Percentiles rank a stretch among this genome's conserved stretches.
Evolutionary conservation across 2,329 filamentous ascomycete species (phyloP).

Genomic region (Claviceps africana): DNA sequence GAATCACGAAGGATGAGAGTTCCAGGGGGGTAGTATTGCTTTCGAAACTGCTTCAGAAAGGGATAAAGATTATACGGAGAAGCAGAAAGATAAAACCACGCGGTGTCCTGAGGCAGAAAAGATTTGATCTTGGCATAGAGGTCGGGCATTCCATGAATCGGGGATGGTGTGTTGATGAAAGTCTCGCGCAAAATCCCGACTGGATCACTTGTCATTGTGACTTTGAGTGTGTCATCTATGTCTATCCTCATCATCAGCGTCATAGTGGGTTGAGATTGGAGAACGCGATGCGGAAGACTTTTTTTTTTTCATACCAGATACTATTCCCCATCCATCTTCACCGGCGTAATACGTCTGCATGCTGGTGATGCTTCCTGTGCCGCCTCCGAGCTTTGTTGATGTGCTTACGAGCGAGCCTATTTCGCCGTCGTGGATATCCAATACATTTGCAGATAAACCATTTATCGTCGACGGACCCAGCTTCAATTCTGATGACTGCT

Average conservation of each 20-base stretch:
- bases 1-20: slow-evolving; percentile 75
- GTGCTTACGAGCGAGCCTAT: slow-evolving; percentile 33
- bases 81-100: slow-evolving; percentile 88
- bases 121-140: slow-evolving; percentile 56
- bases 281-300: background rate
- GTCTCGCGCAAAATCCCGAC: slow-evolving; percentile 71
- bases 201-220: slow-evolving; percentile 69
- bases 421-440: slow-evolving; percentile 33
- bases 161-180: slow-evolving; percentile 60
- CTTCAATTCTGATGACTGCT: slow-evolving; percentile 34
- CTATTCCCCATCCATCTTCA: slow-evolving; percentile 67
- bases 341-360: slow-evolving; percentile 64
- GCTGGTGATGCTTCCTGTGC: slow-evolving; percentile 39
- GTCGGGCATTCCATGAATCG: slow-evolving; percentile 70
- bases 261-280: background rate
- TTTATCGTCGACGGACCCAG: slow-evolving; percentile 58
- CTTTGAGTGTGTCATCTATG: slow-evolving; percentile 90
- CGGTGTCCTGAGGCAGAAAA: slow-evolving; percentile 40
- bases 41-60: slow-evolving; percentile 64
- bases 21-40: slow-evolving; percentile 57
- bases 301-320: slow-evolving; percentile 43
- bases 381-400: slow-evolving; percentile 34
- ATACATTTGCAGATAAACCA: slow-evolving; percentile 54
- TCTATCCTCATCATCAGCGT: slow-evolving; percentile 34
- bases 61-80: slow-evolving; percentile 92